Evolutionary conservation across 176 grass and related monocot species (phyloP).

Genomic region (Sorghum bicolor): Sorghum_bicolor_NCBIv3 NC_012871.2:51012501-51013000

Average conservation of each 20-base stretch:
- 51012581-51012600: background rate
- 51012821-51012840: constrained; percentile 17
- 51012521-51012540: constrained; percentile 67
- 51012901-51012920: constrained; percentile 64
- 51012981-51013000: constrained; percentile 28
- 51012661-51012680: too few species aligned
- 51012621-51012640: constrained; percentile 5
- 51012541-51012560: constrained; percentile 31
- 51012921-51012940: constrained; percentile 82
- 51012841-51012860: background rate
- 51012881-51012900: constrained; percentile 21
- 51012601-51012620: background rate
- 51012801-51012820: constrained; percentile 8
- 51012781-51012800: background rate
- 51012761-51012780: background rate
- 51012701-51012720: too few species aligned
- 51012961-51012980: constrained; percentile 77
- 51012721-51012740: too few species aligned
- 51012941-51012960: constrained; percentile 97
- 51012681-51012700: too few species aligned
- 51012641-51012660: background rate
- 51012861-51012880: background rate
- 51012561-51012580: background rate
- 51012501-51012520: constrained; percentile 85
- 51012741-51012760: background rate